These are phyloP conservation scores for Pinus tabuliformis DNA, from an alignment of 75 land plant genomes.

Conservation along the genomic window DNA sequence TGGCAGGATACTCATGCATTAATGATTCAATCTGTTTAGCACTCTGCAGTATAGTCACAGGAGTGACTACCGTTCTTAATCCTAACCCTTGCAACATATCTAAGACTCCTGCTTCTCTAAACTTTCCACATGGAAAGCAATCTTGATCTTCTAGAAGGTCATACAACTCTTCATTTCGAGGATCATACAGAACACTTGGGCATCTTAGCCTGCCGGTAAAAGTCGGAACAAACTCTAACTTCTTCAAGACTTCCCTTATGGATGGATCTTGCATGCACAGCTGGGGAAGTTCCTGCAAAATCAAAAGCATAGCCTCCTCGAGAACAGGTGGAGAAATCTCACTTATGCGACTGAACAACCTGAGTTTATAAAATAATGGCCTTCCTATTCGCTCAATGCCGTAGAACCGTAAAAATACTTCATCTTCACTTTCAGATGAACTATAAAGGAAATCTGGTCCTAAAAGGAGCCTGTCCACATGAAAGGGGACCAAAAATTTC, in stretches of 20 bases:
- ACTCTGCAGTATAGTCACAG: constrained; percentile 78
- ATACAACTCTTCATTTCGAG: constrained; percentile 73
- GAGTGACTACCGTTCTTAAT: constrained; percentile 60
- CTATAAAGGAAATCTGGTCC: constrained; percentile 57
- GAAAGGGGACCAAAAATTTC: constrained; percentile 64
- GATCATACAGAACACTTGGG: constrained; percentile 78
- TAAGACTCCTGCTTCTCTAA: constrained; percentile 51
- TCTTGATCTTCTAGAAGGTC: constrained; percentile 67
- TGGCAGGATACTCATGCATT: constrained; percentile 41
- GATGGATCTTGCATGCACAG: constrained; percentile 54
- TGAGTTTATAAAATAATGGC: constrained; percentile 55
- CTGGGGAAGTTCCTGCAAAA: constrained; percentile 80
- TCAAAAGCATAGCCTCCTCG: constrained; percentile 56
- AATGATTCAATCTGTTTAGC: constrained; percentile 66
- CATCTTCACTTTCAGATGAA: constrained; percentile 45
- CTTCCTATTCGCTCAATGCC: constrained; percentile 56
- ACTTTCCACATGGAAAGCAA: constrained; percentile 68
- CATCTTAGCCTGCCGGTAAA: constrained; percentile 46
- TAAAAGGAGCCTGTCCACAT: constrained; percentile 46
- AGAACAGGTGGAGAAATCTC: constrained; percentile 55
- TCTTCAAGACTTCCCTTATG: constrained; percentile 50
- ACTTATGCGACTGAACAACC: constrained; percentile 50
- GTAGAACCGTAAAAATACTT: constrained; percentile 52
- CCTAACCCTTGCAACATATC: constrained; percentile 76
- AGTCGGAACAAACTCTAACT: constrained; percentile 69